Conservation (phyloP, 2,329 filamentous ascomycete species). For the Thielaviopsis punctulata region DNA sequence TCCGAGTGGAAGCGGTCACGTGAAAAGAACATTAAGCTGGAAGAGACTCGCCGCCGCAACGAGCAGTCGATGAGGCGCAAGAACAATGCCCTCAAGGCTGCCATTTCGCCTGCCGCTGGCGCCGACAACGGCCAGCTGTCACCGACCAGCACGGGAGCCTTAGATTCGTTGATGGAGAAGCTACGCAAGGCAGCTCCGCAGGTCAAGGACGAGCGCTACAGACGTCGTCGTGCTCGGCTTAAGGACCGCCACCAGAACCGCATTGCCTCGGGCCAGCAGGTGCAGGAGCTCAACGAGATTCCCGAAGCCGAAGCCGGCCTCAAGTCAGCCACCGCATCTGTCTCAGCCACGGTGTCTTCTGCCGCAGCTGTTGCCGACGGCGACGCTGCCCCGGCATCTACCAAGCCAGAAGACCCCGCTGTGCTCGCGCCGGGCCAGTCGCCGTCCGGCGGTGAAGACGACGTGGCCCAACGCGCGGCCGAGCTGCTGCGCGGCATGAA, state of each 20-base stretch:
- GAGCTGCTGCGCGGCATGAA: constrained; percentile 71
- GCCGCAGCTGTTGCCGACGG: background rate
- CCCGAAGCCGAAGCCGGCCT: constrained; percentile 29
- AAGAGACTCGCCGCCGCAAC: constrained; percentile 70
- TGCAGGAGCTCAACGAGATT: constrained; percentile 50
- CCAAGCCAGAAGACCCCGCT: constrained; percentile 19
- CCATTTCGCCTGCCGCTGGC: constrained; percentile 27
- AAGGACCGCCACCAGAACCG: constrained; percentile 85
- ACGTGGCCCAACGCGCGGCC: constrained; percentile 73
- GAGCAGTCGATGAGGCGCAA: constrained; percentile 90
- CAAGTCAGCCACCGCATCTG: constrained; percentile 12
- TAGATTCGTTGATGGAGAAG: constrained; percentile 93
- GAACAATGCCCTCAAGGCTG: constrained; percentile 48
- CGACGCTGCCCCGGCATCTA: constrained; percentile 16
- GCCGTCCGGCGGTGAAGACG: constrained; percentile 37
- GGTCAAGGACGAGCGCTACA: constrained; percentile 73
- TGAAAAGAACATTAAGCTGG: constrained; percentile 74
- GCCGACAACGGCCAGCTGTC: constrained; percentile 33
- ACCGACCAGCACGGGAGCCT: constrained; percentile 66
- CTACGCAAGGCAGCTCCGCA: constrained; percentile 83
- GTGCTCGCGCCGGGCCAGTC: constrained; percentile 25
- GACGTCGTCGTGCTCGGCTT: constrained; percentile 67
- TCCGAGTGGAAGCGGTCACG: constrained; percentile 89
- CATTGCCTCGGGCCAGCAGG: constrained; percentile 72
- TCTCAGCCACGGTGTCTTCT: too few relatives aligned